Conservation (phyloP, 306 rosid species). For the Fagus crenata region DNA sequence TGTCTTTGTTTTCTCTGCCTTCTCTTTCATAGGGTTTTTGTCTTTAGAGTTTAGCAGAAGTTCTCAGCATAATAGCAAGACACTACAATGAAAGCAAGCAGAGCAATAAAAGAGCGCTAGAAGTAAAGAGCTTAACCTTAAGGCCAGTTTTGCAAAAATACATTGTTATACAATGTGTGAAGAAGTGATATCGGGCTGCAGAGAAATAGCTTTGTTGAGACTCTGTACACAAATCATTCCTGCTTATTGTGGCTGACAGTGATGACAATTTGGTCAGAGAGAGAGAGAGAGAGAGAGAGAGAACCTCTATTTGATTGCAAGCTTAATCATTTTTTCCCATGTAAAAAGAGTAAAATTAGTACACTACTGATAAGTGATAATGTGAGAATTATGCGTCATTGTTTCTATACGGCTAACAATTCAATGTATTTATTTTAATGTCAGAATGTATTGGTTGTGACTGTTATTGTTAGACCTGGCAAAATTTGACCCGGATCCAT, state of each 20-base stretch:
- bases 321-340: neutral
- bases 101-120: neutral
- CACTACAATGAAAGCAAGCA: neutral
- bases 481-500: no score
- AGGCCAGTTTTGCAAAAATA: neutral
- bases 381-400: neutral
- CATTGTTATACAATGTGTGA: neutral
- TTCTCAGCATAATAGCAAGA: neutral
- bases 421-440: no score
- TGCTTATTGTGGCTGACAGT: neutral
- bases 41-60: neutral
- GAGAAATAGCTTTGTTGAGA: neutral
- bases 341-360: neutral
- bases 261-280: neutral
- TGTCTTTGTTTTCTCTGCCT: neutral
- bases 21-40: neutral
- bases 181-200: neutral
- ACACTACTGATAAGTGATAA: no score
- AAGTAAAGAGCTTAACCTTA: conserved; percentile 1
- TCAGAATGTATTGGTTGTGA: neutral
- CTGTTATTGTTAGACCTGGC: no score
- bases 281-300: neutral
- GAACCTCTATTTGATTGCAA: neutral
- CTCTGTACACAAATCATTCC: neutral
- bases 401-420: neutral